Percentiles rank a stretch among this genome's conserved stretches.
Conservation (phyloP, 192 early-diverging fungal genomes). For the Helicostylum pulchrum region DNA sequence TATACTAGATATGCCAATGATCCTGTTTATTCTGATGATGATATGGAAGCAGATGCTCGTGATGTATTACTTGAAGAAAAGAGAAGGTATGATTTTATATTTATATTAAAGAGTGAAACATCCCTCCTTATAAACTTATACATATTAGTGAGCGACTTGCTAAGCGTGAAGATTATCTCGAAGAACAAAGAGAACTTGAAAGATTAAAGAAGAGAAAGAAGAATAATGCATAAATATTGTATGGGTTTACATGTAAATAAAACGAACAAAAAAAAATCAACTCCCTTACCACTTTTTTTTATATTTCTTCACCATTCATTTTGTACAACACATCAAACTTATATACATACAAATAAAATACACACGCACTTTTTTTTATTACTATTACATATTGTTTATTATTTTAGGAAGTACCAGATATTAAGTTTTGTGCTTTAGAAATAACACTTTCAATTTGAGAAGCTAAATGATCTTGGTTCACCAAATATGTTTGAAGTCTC, state of each 20-base stretch:
- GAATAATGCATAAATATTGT: neutral
- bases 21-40: slow-evolving; percentile 34
- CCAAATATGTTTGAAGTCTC: slow-evolving; percentile 29
- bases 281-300: neutral
- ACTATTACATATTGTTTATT: slow-evolving; percentile 1
- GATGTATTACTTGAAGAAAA: slow-evolving; percentile 37
- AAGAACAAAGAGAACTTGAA: slow-evolving; percentile 36
- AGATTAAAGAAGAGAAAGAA: slow-evolving; percentile 25
- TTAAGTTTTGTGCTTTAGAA: slow-evolving; percentile 14
- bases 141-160: slow-evolving; percentile 28
- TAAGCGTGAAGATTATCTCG: slow-evolving; percentile 31
- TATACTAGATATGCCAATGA: slow-evolving; percentile 33
- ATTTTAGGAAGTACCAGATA: neutral
- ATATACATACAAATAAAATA: slow-evolving; percentile 1
- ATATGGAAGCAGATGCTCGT: slow-evolving; percentile 42
- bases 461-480: slow-evolving; percentile 24
- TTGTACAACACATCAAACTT: neutral
- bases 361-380: neutral
- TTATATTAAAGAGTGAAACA: neutral
- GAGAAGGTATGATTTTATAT: slow-evolving; percentile 26
- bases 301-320: neutral
- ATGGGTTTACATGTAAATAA: neutral
- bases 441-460: slow-evolving; percentile 6
- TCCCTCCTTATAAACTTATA: neutral
- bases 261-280: neutral